Percentiles rank a stretch among this genome's conserved stretches.
Conservation (phyloP, 169 alveolate species). For the Cyclospora cayetanensis region DNA sequence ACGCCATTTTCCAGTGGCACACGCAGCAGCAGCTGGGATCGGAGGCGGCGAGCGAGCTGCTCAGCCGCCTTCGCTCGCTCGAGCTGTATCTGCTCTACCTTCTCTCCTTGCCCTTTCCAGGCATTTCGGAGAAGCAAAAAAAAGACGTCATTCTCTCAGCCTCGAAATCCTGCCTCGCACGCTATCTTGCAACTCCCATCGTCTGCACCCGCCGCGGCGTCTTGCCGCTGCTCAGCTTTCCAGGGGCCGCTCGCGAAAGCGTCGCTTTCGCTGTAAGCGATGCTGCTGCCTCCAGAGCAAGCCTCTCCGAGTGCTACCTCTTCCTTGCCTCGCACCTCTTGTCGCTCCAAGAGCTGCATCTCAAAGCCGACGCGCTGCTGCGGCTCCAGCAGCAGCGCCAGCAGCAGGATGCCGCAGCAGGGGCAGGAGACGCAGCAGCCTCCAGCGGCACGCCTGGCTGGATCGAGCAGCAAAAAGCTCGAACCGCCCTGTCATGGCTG, state of each 20-base stretch:
- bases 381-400: too few species aligned
- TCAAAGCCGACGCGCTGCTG: conserved; percentile 32
- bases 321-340: not conserved
- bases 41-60: conserved; percentile 42
- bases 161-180: conserved; percentile 6
- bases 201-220: too few species aligned
- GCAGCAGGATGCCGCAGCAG: conserved; percentile 2
- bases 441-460: conserved; percentile 1
- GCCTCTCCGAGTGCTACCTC: conserved; percentile 4
- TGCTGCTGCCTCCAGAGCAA: conserved; percentile 1
- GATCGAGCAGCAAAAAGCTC: conserved; percentile 19
- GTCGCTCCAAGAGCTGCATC: conserved; percentile 24
- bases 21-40: conserved; percentile 55
- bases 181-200: conserved; percentile 3
- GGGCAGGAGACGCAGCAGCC: not conserved
- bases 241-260: not conserved
- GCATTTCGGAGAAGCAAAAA: not conserved
- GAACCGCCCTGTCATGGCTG: conserved; percentile 5
- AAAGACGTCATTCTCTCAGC: not conserved
- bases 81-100: conserved; percentile 40
- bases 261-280: conserved; percentile 1
- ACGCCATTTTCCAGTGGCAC: conserved; percentile 24
- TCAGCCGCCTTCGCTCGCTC: conserved; percentile 42
- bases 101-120: not conserved
- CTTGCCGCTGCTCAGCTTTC: conserved; percentile 1